Conservation (phyloP, 2,329 filamentous ascomycete species). For the Talaromyces pinophilus region DNA sequence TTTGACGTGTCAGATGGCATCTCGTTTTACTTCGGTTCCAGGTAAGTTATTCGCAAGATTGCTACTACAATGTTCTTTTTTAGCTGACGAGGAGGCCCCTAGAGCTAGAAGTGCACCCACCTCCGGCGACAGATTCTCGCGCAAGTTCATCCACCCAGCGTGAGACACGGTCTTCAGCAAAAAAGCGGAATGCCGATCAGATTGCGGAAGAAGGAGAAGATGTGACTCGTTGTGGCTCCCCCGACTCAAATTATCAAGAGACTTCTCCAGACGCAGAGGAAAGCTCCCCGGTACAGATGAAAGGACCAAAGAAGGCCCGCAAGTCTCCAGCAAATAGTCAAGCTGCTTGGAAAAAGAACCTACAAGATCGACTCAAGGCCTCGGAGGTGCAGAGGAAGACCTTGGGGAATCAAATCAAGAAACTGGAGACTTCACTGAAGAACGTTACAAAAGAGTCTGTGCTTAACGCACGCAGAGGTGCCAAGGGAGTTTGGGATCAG, state of each 20-base stretch:
- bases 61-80: background rate
- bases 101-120: background rate
- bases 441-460: background rate
- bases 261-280: background rate
- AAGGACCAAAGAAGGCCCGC: background rate
- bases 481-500: conserved; percentile 1
- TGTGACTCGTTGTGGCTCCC: background rate
- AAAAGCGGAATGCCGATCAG: background rate
- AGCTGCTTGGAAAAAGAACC: background rate
- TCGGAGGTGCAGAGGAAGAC: too few species aligned
- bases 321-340: background rate
- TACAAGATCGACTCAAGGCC: background rate
- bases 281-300: too few species aligned
- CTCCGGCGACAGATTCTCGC: background rate
- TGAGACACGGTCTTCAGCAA: background rate
- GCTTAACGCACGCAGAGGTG: background rate
- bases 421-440: background rate
- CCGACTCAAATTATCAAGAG: background rate
- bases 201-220: background rate
- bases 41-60: background rate
- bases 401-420: too few species aligned
- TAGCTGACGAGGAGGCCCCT: background rate
- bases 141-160: background rate
- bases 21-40: background rate
- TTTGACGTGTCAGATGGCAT: background rate